These are phyloP conservation scores for Middelhovenomyces tepae DNA, from an alignment of 805 yeast genomes.

Conservation along the genomic window DNA sequence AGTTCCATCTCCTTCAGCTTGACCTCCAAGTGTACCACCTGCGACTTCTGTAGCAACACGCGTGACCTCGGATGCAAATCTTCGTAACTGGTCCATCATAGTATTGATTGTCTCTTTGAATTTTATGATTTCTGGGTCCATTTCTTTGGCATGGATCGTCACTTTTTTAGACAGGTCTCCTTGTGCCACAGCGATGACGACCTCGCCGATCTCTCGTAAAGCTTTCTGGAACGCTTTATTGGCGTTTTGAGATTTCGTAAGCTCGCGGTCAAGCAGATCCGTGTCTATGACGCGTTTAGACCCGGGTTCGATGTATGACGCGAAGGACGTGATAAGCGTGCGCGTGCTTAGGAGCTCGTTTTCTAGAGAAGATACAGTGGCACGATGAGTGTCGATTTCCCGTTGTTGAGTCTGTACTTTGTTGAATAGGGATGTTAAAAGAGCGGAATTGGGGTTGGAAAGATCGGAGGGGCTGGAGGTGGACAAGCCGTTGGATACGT, in stretches of 20 bases:
- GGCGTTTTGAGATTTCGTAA: slow-evolving; percentile 38
- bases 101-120: slow-evolving; percentile 76
- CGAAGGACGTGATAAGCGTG: slow-evolving; percentile 25
- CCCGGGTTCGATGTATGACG: slow-evolving; percentile 24
- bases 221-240: slow-evolving; percentile 63
- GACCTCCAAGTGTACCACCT: slow-evolving; percentile 84
- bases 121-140: slow-evolving; percentile 70
- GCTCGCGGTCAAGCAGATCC: slow-evolving; percentile 28
- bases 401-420: slow-evolving; percentile 28
- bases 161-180: slow-evolving; percentile 82
- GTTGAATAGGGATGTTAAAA: slow-evolving; percentile 16
- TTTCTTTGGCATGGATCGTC: slow-evolving; percentile 58
- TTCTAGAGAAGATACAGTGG: slow-evolving; percentile 27
- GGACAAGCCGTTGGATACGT: too few relatives aligned
- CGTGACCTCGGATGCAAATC: slow-evolving; percentile 73
- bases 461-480: neutral
- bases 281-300: slow-evolving; percentile 23
- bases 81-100: slow-evolving; percentile 82
- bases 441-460: neutral
- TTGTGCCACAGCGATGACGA: slow-evolving; percentile 79
- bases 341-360: slow-evolving; percentile 26
- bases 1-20: slow-evolving; percentile 75
- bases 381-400: slow-evolving; percentile 27
- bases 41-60: slow-evolving; percentile 86
- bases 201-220: slow-evolving; percentile 71